Percentiles rank a stretch among this genome's conserved stretches.
These are phyloP conservation scores for Nothophaeocryptopus gaeumannii DNA, from an alignment of 2,329 filamentous ascomycete genomes.

Conservation along the genomic window DNA sequence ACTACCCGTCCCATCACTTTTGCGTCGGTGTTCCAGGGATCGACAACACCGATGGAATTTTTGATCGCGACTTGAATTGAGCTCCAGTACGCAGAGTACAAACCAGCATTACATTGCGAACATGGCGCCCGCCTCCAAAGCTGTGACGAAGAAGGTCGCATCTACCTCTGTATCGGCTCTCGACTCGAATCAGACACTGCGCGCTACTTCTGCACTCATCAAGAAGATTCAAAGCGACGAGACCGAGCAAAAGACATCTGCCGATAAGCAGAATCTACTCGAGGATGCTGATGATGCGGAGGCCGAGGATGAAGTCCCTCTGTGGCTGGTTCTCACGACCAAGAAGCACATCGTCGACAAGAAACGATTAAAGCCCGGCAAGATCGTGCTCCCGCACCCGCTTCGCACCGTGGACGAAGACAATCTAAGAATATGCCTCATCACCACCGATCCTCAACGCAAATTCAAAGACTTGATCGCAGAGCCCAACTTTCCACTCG, in stretches of 20 bases:
- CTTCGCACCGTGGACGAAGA: slow-evolving; percentile 57
- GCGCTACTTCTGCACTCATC: slow-evolving; percentile 59
- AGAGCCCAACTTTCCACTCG: slow-evolving; percentile 57
- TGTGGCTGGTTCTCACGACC: slow-evolving; percentile 62
- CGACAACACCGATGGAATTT: too few species aligned
- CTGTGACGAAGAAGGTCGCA: slow-evolving; percentile 37
- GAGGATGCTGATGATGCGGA: slow-evolving; percentile 48
- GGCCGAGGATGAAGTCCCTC: slow-evolving; percentile 49
- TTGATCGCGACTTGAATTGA: too few species aligned
- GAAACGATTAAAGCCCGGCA: slow-evolving; percentile 76
- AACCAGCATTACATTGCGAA: neutral
- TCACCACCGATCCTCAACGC: slow-evolving; percentile 78
- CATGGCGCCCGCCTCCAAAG: slow-evolving; percentile 32
- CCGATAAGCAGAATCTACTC: slow-evolving; percentile 54
- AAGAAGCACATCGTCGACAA: slow-evolving; percentile 70
- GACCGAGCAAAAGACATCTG: slow-evolving; percentile 47
- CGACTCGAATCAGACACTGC: slow-evolving; percentile 51
- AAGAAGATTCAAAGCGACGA: slow-evolving; percentile 46
- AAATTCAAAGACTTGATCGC: slow-evolving; percentile 86
- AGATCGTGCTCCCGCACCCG: slow-evolving; percentile 57
- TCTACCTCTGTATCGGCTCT: slow-evolving; percentile 41
- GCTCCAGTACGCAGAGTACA: too few species aligned
- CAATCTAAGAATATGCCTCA: slow-evolving; percentile 72
- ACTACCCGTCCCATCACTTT: too few species aligned
- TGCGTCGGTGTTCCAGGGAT: too few species aligned